phyloP scores from a whole-genome alignment of 768 basidiomycete genomes.

The Mycena chlorophos region DNA sequence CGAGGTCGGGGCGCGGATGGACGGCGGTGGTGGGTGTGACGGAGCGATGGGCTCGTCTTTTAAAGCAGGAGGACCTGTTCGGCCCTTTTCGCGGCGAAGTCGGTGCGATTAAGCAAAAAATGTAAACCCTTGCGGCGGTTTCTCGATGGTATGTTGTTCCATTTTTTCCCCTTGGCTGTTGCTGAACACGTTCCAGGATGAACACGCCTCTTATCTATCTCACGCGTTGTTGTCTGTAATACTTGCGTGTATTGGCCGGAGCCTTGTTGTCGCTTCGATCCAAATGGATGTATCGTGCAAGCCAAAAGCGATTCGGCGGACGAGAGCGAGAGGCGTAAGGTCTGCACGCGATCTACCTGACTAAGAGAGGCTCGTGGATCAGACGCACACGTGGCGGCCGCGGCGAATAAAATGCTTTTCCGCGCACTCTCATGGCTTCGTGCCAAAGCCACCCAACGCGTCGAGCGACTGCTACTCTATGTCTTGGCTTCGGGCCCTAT shows the following conservation, averaged over 20 bases:
- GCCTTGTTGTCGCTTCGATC: too few species aligned
- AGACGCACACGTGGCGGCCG: too few species aligned
- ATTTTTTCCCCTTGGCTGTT: neutral
- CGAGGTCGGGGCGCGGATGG: slow-evolving; percentile 9
- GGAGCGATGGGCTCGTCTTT: neutral
- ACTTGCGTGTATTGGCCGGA: too few species aligned
- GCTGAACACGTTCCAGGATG: too few species aligned
- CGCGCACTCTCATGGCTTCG: slow-evolving; percentile 25
- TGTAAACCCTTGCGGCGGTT: neutral
- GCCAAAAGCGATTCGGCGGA: too few species aligned
- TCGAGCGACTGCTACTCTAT: slow-evolving; percentile 54
- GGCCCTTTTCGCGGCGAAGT: neutral
- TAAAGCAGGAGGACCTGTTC: slow-evolving; percentile 3
- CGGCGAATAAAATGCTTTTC: slow-evolving; percentile 19
- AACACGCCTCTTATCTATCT: too few species aligned
- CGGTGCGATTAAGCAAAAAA: neutral
- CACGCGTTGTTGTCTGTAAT: too few species aligned
- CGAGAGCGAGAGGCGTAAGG: too few species aligned
- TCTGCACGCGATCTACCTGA: too few species aligned
- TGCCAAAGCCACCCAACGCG: slow-evolving; percentile 33
- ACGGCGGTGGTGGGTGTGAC: neutral
- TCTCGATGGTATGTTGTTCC: neutral
- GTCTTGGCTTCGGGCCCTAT: slow-evolving; percentile 82
- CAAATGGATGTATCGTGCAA: too few species aligned
- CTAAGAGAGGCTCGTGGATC: too few species aligned